These are phyloP conservation scores for Cladophialophora exuberans DNA, from an alignment of 2,329 filamentous ascomycete species.

Conservation along the genomic window DNA sequence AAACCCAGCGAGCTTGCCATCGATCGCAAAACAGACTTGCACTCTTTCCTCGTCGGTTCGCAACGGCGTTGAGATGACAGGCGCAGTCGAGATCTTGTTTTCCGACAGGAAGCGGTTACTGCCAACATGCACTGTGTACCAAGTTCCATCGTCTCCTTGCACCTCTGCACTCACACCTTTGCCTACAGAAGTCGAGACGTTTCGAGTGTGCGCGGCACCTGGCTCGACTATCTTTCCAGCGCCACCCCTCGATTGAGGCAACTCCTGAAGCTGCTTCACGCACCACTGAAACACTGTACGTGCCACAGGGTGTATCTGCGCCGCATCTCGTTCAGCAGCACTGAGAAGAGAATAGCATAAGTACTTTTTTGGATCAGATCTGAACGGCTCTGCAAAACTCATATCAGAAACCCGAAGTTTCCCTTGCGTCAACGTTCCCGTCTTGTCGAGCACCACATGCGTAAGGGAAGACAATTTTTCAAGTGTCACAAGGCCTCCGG, in stretches of 20 bases:
- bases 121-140: slow-evolving; percentile 21
- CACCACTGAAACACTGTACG: slow-evolving; percentile 22
- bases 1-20: slow-evolving; percentile 47
- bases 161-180: slow-evolving; percentile 22
- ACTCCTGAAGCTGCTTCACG: slow-evolving; percentile 12
- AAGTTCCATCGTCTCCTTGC: slow-evolving; percentile 1
- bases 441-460: slow-evolving; percentile 79
- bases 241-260: neutral
- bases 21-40: slow-evolving; percentile 61
- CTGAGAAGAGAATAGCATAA: slow-evolving; percentile 20
- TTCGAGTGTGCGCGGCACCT: slow-evolving; percentile 10
- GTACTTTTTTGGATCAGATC: slow-evolving; percentile 6
- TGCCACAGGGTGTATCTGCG: slow-evolving; percentile 22
- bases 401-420: slow-evolving; percentile 39
- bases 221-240: neutral
- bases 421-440: slow-evolving; percentile 71
- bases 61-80: slow-evolving; percentile 30
- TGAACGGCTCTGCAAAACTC: slow-evolving; percentile 8
- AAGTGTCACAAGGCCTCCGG: slow-evolving; percentile 55
- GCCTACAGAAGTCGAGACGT: slow-evolving; percentile 10
- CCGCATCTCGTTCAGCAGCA: slow-evolving; percentile 23
- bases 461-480: slow-evolving; percentile 64
- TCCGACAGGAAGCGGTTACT: slow-evolving; percentile 17
- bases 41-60: slow-evolving; percentile 41
- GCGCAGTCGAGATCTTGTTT: slow-evolving; percentile 4